Evolutionary conservation across 306 rosid species (phyloP), one percentile per base, ranked within the genome.

Genomic region (Quercus mongolica): DNA sequence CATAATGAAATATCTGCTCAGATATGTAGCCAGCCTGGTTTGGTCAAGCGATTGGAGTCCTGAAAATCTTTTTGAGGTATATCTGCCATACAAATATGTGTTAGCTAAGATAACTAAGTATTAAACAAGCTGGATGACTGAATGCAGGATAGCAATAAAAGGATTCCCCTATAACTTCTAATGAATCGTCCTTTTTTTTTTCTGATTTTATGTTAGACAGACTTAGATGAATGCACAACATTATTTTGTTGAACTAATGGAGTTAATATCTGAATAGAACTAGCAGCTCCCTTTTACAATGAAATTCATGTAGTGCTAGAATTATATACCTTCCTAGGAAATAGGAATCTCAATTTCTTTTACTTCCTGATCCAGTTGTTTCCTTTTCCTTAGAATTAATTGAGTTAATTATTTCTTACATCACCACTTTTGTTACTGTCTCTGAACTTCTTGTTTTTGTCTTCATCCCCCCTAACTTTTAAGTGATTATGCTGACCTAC

Each of bases 1-100:
- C 99, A 95, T 80, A 95, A 35, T 35, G 41, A 35, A 5, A 35
- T 35, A 35, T 35, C 41, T 35, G 41, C 41, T 35, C 7, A 35
- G 91, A 75, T 93, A 93, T 75, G 99, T 93, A 90, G 99, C 73
- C 99, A 95, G 82, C 98, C 98, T 86, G 97, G 99, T 73, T 82
- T 93, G 87, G 98, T 95, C 79, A 93, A 91, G 91, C 91, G 97
- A 79, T 95, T 82, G 97, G 96, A 90, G 89, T 80, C 56, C 97
- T 69, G 91, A 90, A 13, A 90, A 89, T 85, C 94, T 95, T 86
- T 93, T 95, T 64, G 98, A 91, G 98, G 98, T 95, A 86, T 71
- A 26, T 69, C 76, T 81, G 46, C 56, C 30, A 56, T 78, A n/a
- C 55, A 33, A 12, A 59, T 72, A 51, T 82, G 75, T 58, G 68